A percentile compares a stretch with the other conserved stretches of the same genome.
phyloP scores from a whole-genome alignment of 768 basidiomycete genomes.

The Boletus eberwhitei region DNA sequence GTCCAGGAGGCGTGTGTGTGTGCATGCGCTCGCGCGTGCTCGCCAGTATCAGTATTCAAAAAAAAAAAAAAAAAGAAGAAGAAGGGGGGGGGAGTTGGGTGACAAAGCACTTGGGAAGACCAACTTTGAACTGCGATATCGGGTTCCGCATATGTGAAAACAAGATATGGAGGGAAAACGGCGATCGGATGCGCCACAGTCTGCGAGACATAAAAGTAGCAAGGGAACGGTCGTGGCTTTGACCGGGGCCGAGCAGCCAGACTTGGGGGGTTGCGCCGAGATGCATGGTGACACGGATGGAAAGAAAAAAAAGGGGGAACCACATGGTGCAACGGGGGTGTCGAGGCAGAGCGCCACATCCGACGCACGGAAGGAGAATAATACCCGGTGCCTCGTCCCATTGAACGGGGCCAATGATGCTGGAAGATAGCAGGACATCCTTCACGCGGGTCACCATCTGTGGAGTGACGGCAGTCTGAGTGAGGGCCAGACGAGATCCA shows the following conservation, averaged over 20 bases:
- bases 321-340: slow-evolving; percentile 1
- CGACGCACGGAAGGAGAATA: background rate
- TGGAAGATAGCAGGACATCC: background rate
- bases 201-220: background rate
- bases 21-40: background rate
- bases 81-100: background rate
- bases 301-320: background rate
- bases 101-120: slow-evolving; percentile 6
- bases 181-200: background rate
- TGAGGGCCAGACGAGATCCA: background rate
- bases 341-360: slow-evolving; percentile 14
- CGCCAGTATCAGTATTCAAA: background rate
- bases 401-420: background rate
- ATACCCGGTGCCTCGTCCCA: background rate
- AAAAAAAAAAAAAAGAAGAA: background rate
- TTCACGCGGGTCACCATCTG: background rate
- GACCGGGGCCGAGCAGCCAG: slow-evolving; percentile 6
- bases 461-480: background rate
- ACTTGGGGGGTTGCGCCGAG: slow-evolving; percentile 5
- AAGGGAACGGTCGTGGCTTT: slow-evolving; percentile 12
- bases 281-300: background rate
- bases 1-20: slow-evolving; percentile 13
- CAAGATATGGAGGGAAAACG: background rate
- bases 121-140: background rate
- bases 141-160: slow-evolving; percentile 10